A percentile compares a stretch with the other conserved stretches of the same genome.
Evolutionary conservation across 306 rosid genomes (phyloP).

Genomic region (Begonia loranthoides): DNA sequence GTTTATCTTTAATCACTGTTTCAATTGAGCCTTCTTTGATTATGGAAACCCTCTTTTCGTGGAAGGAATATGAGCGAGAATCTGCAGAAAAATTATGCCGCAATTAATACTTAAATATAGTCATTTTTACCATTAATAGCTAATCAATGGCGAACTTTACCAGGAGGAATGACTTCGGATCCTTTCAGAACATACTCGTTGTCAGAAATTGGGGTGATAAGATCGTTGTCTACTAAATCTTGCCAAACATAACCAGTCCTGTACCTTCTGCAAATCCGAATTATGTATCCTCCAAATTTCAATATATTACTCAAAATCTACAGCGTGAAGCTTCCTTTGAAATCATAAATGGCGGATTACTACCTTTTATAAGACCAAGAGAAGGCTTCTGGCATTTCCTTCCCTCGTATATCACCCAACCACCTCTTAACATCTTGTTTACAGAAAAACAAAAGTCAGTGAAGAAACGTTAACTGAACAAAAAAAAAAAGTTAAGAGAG

Average conservation of each 20-base stretch:
- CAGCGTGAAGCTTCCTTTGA: background rate
- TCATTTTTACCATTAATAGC: conserved; percentile 5
- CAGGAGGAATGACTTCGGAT: conserved; percentile 38
- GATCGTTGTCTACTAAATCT: conserved; percentile 75
- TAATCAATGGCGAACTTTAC: conserved; percentile 15
- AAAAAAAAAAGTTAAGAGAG: background rate
- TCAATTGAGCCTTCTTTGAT: conserved; percentile 12
- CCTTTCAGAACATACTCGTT: conserved; percentile 88
- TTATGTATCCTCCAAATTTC: background rate
- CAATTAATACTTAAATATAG: too few relatives aligned
- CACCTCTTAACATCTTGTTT: conserved; percentile 62
- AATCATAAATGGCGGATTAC: background rate
- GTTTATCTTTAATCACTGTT: conserved; percentile 4
- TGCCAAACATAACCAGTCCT: conserved; percentile 87
- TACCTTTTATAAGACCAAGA: conserved; percentile 88
- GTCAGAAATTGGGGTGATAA: conserved; percentile 74
- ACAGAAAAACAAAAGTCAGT: background rate
- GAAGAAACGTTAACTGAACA: background rate
- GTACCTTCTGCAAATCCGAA: conserved; percentile 57
- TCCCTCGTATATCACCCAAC: conserved; percentile 67
- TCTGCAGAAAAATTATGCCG: conserved; percentile 8
- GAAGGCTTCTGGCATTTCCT: conserved; percentile 47
- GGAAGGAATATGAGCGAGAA: conserved; percentile 6
- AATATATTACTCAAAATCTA: background rate
- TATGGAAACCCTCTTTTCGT: conserved; percentile 17